Evolutionary conservation across 2,329 filamentous ascomycete species (phyloP).

Genomic region (Cryphonectria naterciae): DNA sequence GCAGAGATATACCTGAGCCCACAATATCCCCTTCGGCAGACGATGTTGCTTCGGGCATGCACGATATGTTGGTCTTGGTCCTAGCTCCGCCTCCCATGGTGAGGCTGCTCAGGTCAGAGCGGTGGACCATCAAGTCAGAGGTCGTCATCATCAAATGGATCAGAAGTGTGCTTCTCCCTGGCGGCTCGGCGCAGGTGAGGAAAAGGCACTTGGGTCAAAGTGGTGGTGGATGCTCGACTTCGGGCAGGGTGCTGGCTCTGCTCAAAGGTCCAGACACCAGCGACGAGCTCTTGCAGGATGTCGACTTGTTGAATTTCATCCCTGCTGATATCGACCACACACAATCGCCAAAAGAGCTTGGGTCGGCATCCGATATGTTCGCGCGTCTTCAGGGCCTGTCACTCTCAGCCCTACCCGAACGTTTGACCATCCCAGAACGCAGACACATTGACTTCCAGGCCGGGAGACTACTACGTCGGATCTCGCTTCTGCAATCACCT

Average conservation of each 20-base stretch:
- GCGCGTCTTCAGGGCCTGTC: constrained; percentile 43
- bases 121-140: constrained; percentile 49
- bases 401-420: constrained; percentile 41
- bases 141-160: constrained; percentile 52
- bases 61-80: constrained; percentile 46
- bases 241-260: background rate
- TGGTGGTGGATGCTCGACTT: background rate
- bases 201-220: constrained; percentile 7
- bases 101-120: constrained; percentile 53
- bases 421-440: constrained; percentile 43
- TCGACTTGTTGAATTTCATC: constrained; percentile 40
- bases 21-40: constrained; percentile 36
- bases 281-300: constrained; percentile 6
- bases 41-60: constrained; percentile 23
- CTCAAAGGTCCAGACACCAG: background rate
- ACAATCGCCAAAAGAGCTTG: constrained; percentile 33
- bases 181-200: background rate
- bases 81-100: constrained; percentile 48
- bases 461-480: constrained; percentile 49
- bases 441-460: constrained; percentile 49
- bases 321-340: constrained; percentile 48
- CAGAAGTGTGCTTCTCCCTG: constrained; percentile 31
- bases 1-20: constrained; percentile 47
- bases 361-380: constrained; percentile 49
- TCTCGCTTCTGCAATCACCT: constrained; percentile 50